Base-by-base conservation (phyloP, 2,329 filamentous ascomycete genomes). In the Piedraia hortae region DNA sequence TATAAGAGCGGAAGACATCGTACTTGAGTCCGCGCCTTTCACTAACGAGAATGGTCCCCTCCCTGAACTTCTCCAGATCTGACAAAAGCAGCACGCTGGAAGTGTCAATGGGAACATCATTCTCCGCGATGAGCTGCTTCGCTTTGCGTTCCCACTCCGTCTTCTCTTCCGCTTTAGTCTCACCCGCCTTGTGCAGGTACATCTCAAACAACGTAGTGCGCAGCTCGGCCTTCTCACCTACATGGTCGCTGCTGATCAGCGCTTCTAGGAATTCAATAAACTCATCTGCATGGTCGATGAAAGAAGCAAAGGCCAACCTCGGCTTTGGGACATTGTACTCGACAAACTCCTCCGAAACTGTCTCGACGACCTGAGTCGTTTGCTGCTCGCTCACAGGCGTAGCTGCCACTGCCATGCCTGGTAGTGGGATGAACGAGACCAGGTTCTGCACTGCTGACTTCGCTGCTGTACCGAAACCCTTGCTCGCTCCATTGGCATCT, bases 141-240 rank as follows among this genome's bases (percentile, higher is more conserved):
- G 85, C 85, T 42, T 88, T 91, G 19, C 56, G 57, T 39, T 91
- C 77, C 82, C 85, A 97, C 31, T 70, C 61, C 34, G 71, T 61
- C 31, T 69, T 66, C 29, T 78, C 58, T 15, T 44, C 40, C 44
- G 67, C 67, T 36, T 67, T 73, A 37, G 69, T 69, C 26, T 68
- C 62, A 27, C 66, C 71, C 11, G 82, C 73, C 35, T 78, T 85
- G 43, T 89, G 73, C 5, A 97, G 53, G 39, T 93, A 97, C 72
- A 97, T 93, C 44, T 97, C 88, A 39, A 97, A 93, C 8, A 97
- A 46, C 0, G 88, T 91, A 0, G 82, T 93, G 38, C 85, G 85
- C 9, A 97, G 56, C 42, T 97, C 88, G 2, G 69, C 61, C 30
- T 66, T 72, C 39, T 91, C 73, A 10, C 63, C 64, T n/a, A 89